Base-by-base conservation (phyloP, 805 yeast genomes). In the Kazachstania africana region DNA sequence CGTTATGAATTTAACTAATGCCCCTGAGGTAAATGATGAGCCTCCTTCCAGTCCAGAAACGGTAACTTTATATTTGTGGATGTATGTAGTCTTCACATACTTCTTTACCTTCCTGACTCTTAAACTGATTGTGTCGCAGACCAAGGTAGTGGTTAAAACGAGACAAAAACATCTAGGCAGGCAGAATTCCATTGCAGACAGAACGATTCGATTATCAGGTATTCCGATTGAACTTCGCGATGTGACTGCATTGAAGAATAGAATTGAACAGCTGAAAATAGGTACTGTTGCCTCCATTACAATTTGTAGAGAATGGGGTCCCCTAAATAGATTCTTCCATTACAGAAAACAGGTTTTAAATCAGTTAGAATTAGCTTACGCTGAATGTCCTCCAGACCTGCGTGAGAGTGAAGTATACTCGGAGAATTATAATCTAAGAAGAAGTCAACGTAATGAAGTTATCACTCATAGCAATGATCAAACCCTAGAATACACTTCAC, bases 121-220 rank as follows among this genome's bases (percentile, higher is more conserved):
- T 14, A 66, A 63, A 40, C 63, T 72, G 39, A 57, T 91, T 23
- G 68, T 77, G 44, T 62, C 71, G 12, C 87, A 81, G 45, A 80
- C 96, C 0, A 65, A 65, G 39, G 68, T 72, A 37, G 82, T 88
- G 23, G 82, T 88, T 19, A 60, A 65, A 31, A 77, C 80, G 42
- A 70, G 97, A 39, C 97, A 88, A 56, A 60, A 59, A 31, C 79
- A 81, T 47, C 61, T 88, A 40, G 96, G 97, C 0, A 70, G 68
- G 39, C 96, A 87, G 52, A 79, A 79, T 50, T 77, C 94, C 8
- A 68, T 88, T 36, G 83, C 97, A 0, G 97, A 88, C 62, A 67
- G 95, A 50, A 91, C 97, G 1, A 77, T 91, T 25, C 63, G 88
- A 36, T 53, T 88, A 10, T 75, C 88, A 23, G 97, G 97, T 1